A percentile compares a stretch with the other conserved stretches of the same genome.
These are phyloP conservation scores for Cyberlindnera lachancei DNA, from an alignment of 805 yeast genomes.

Conservation along the genomic window DNA sequence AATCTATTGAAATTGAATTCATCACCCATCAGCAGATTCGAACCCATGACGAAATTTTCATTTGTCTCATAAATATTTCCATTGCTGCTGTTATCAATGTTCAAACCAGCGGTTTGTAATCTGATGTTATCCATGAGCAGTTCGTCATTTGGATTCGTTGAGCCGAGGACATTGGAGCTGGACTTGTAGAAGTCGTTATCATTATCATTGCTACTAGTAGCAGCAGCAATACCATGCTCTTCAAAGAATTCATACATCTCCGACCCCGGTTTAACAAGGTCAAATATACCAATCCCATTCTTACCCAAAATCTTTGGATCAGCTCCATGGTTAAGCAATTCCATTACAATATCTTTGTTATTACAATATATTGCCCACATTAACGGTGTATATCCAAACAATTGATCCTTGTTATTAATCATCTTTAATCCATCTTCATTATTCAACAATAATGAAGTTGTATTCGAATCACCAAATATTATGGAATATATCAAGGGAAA, in stretches of 20 bases:
- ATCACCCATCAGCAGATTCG: conserved; percentile 11
- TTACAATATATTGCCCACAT: conserved; percentile 82
- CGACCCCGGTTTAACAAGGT: conserved; percentile 48
- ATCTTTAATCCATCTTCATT: conserved; percentile 7
- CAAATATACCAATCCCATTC: conserved; percentile 43
- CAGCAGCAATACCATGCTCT: conserved; percentile 34
- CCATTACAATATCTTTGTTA: conserved; percentile 44
- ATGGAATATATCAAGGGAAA: conserved; percentile 47
- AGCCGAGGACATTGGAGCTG: background rate
- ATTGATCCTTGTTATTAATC: conserved; percentile 30
- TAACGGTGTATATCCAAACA: conserved; percentile 55
- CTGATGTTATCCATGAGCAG: conserved; percentile 26
- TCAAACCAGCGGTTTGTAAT: conserved; percentile 31
- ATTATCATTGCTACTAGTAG: conserved; percentile 1
- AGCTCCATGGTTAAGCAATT: conserved; percentile 57
- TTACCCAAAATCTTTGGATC: conserved; percentile 37
- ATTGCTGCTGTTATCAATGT: conserved; percentile 13
- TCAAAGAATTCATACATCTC: conserved; percentile 52
- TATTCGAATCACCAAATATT: conserved; percentile 40
- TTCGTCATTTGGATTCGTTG: conserved; percentile 23
- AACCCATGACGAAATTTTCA: conserved; percentile 9
- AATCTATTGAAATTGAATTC: conserved; percentile 52
- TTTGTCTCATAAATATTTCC: conserved; percentile 19
- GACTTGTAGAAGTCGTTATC: conserved; percentile 14
- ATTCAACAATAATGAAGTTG: conserved; percentile 31